Conservation (phyloP, 306 rosid species). For the Ziziphus jujuba region DNA sequence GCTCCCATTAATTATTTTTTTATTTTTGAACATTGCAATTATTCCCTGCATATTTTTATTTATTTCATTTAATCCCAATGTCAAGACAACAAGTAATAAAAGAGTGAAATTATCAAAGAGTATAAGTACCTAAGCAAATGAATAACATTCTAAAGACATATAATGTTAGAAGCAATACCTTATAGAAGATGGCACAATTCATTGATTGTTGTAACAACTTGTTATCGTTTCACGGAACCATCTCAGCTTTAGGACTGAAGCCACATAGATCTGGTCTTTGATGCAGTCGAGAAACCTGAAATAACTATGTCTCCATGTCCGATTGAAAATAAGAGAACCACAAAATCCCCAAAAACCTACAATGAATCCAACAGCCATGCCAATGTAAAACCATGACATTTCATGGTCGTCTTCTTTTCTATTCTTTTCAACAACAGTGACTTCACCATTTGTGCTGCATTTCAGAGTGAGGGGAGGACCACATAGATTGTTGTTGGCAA, state of each 20-base stretch:
- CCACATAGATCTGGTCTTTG: background rate
- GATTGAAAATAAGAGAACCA: background rate
- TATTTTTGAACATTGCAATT: too few species aligned
- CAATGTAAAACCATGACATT: background rate
- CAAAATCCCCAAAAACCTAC: constrained; percentile 1
- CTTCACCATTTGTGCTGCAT: background rate
- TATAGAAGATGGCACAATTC: too few species aligned
- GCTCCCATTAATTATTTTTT: too few species aligned
- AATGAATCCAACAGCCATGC: background rate
- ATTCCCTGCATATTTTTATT: too few species aligned
- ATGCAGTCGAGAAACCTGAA: background rate
- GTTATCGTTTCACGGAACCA: background rate
- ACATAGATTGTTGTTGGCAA: background rate
- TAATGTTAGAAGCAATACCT: too few species aligned
- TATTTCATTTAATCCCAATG: too few species aligned
- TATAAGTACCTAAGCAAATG: too few species aligned
- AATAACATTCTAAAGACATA: too few species aligned
- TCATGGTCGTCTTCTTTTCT: background rate
- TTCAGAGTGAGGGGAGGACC: constrained; percentile 5
- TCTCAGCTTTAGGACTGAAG: background rate
- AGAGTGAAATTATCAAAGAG: too few species aligned
- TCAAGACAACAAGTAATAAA: too few species aligned
- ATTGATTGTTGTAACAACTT: too few species aligned
- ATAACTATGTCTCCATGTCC: background rate
- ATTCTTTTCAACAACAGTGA: background rate